phyloP scores from a whole-genome alignment of 2,329 filamentous ascomycete species.

The Endoconidiophora polonica region DNA sequence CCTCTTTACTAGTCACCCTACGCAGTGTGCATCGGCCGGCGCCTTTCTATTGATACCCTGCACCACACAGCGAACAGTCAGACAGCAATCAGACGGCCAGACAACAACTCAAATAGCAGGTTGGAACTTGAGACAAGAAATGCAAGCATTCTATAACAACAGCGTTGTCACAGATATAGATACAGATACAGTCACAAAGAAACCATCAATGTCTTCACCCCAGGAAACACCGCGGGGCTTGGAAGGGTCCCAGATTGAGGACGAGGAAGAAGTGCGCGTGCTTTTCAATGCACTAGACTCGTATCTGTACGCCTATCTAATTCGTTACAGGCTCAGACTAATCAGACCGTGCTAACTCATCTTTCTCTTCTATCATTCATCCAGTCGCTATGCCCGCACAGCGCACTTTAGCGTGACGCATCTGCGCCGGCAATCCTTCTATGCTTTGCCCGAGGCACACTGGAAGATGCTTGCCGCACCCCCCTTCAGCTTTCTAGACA shows the following conservation, averaged over 20 bases:
- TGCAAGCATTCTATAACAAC: not conserved
- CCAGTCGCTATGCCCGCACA: conserved; percentile 65
- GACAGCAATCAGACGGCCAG: not conserved
- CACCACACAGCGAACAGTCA: no score
- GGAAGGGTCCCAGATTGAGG: conserved; percentile 20
- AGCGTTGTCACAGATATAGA: not conserved
- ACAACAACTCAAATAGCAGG: not conserved
- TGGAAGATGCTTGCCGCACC: conserved; percentile 67
- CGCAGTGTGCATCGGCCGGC: no score
- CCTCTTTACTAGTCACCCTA: no score
- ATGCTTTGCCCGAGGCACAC: conserved; percentile 68
- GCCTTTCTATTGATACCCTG: no score
- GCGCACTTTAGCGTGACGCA: conserved; percentile 88
- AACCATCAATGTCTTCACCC: not conserved
- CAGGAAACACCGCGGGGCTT: not conserved
- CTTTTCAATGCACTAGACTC: conserved; percentile 75
- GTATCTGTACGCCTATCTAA: conserved; percentile 50
- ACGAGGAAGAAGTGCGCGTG: conserved; percentile 66
- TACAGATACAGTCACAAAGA: not conserved
- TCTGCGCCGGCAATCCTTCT: conserved; percentile 79
- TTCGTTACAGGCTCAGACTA: no score
- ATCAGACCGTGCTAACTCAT: not conserved
- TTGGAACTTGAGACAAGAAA: no score
- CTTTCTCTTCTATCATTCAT: not conserved
- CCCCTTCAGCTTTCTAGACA: conserved; percentile 70